Conservation (phyloP, 2,329 filamentous ascomycete species). For the Curvularia sp. region DNA sequence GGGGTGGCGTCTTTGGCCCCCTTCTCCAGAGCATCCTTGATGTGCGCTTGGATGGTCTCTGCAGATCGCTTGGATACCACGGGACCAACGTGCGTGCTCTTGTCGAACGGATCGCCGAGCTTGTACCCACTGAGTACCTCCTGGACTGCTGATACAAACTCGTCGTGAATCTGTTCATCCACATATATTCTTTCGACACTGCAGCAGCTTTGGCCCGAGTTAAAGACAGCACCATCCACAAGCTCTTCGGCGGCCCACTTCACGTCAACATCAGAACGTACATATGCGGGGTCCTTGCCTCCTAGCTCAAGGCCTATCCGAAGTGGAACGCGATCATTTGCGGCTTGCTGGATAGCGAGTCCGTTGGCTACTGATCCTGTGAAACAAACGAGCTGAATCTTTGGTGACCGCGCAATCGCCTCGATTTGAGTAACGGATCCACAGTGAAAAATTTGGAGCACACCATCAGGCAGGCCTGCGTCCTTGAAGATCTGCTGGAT, state of each 20-base stretch:
- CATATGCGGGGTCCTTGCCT: conserved; percentile 93
- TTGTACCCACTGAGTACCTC: conserved; percentile 79
- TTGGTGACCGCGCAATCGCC: conserved; percentile 76
- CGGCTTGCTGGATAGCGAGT: conserved; percentile 82
- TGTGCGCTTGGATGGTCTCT: conserved; percentile 76
- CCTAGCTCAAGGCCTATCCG: conserved; percentile 90
- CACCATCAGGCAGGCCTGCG: conserved; percentile 80
- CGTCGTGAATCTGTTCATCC: conserved; percentile 80
- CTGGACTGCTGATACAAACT: conserved; percentile 79
- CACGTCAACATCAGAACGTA: conserved; percentile 84
- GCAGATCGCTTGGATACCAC: conserved; percentile 84
- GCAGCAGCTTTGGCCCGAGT: conserved; percentile 98
- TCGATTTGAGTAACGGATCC: conserved; percentile 80
- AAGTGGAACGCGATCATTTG: conserved; percentile 77
- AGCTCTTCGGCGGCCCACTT: conserved; percentile 93
- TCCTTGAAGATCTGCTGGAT: conserved; percentile 76
- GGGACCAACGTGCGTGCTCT: conserved; percentile 81
- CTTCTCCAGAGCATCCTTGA: conserved; percentile 81
- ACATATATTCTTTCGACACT: conserved; percentile 92
- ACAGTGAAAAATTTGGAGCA: conserved; percentile 91
- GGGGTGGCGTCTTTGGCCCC: conserved; percentile 87
- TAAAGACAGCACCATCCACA: conserved; percentile 95
- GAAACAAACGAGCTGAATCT: conserved; percentile 85
- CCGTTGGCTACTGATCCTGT: conserved; percentile 92
- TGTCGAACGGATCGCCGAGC: conserved; percentile 85